phyloP scores from a whole-genome alignment of 1,139 yeast genomes.

The Schizosaccharomyces versatilis region DNA sequence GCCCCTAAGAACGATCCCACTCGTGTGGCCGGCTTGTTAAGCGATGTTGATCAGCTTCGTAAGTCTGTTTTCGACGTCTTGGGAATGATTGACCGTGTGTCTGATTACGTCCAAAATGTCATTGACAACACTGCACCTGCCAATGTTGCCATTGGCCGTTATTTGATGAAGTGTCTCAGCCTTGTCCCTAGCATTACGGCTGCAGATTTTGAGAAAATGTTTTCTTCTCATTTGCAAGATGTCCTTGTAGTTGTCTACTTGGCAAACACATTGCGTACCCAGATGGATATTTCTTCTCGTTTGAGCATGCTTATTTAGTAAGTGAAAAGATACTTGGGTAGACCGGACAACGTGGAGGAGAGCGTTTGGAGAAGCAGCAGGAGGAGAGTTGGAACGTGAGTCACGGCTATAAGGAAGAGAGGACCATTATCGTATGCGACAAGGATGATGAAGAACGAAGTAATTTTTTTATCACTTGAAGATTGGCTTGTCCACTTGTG shows the following conservation, averaged over 20 bases:
- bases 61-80: conserved; percentile 35
- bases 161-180: conserved; percentile 40
- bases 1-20: conserved; percentile 19
- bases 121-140: conserved; percentile 26
- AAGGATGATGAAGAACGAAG: no score
- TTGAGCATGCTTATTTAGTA: conserved; percentile 6
- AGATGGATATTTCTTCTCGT: conserved; percentile 17
- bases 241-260: conserved; percentile 64
- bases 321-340: background rate
- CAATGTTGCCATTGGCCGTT: conserved; percentile 41
- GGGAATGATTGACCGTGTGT: conserved; percentile 33
- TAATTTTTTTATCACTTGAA: no score
- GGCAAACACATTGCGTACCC: conserved; percentile 70
- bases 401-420: no score
- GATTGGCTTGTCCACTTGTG: no score
- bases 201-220: conserved; percentile 36
- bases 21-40: conserved; percentile 20
- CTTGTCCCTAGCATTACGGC: conserved; percentile 40
- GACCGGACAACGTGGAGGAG: no score
- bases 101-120: conserved; percentile 26
- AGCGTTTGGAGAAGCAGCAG: no score
- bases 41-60: conserved; percentile 31
- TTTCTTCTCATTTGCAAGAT: conserved; percentile 60
- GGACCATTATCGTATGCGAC: no score
- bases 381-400: no score